Evolutionary conservation across 257 asterid species (phyloP), one percentile per base, ranked within the genome.

Genomic region (Scutellaria barbata): DNA sequence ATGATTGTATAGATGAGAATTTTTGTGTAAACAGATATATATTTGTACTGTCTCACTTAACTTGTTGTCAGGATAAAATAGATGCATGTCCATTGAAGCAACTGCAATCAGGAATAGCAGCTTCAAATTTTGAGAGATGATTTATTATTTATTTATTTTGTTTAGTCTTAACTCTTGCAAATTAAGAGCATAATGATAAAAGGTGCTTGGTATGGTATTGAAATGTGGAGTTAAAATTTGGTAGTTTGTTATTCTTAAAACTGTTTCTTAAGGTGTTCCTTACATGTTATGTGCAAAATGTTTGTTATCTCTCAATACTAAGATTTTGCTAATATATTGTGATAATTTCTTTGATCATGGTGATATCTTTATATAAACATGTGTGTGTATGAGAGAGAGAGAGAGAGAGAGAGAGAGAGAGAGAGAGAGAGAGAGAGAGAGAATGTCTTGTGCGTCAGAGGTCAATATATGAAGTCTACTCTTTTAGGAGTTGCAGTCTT

Each of bases 1-100:
- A 65, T 52, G 60, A 59, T 69, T 73, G 45, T 68, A 59, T 3
- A 52, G 40, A 59, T 67, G 57, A 50, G n/a, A 41, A 52, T 68
- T 17, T 55, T 30, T 50, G 20, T 46, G 67, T 61, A 30, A 30
- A 2, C 35, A 30, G 5, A 30, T 30, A 2, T 30, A 30, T 30
- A 4, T 30, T 2, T 30, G 35, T 30, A 30, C 35, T 30, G 35
- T 30, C 5, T 30, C 35, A 53, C 37, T 18, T n/a, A 63, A 20
- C 33, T 39, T 48, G 46, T 57, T 64, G 37, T 9, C 7, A 13
- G 43, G 3, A 54, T 59, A 46, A 14, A 22, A 17, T 43, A 6
- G 4, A 47, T 22, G 42, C 46, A 30, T 22, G 45, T 46, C 54
- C 68, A 6, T 14, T 71, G 9, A 14, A 14, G 70, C 46, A 53